Percentiles rank a stretch among this genome's conserved stretches.
Conservation (phyloP, 257 asterid species). For the Solanum sitiens region DNA sequence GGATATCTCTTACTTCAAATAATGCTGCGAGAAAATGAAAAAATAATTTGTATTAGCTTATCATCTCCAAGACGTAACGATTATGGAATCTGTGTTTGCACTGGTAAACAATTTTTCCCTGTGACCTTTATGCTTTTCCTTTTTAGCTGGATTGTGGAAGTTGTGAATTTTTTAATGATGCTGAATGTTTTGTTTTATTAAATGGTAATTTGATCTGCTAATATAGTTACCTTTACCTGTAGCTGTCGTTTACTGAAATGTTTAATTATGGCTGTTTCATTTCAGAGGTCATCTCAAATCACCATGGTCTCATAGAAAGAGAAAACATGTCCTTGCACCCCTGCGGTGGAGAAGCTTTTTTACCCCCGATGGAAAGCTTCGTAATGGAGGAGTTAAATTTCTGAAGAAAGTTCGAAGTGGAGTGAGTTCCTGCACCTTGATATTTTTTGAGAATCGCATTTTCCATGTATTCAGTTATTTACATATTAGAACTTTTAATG, state of each 20-base stretch:
- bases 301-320: conserved; percentile 85
- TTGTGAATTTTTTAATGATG: not conserved
- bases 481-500: not conserved
- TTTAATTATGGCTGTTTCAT: conserved; percentile 8
- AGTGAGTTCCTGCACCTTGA: conserved; percentile 28
- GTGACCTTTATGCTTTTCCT: not conserved
- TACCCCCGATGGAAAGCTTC: conserved; percentile 56
- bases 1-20: not conserved
- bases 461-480: not conserved
- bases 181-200: not conserved
- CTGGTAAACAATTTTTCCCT: not conserved
- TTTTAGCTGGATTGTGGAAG: not conserved
- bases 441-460: not conserved
- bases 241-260: conserved; percentile 1
- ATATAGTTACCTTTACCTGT: not conserved
- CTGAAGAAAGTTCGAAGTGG: conserved; percentile 84
- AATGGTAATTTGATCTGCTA: not conserved
- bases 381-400: conserved; percentile 80
- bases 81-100: not conserved
- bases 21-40: conserved; percentile 1
- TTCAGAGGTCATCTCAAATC: conserved; percentile 73
- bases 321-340: conserved; percentile 62
- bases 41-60: not conserved
- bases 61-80: not conserved
- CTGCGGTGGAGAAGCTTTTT: conserved; percentile 68